Conservation (phyloP, 1,284 basidiomycete genomes). For the Fomitiporia mediterranea region DNA sequence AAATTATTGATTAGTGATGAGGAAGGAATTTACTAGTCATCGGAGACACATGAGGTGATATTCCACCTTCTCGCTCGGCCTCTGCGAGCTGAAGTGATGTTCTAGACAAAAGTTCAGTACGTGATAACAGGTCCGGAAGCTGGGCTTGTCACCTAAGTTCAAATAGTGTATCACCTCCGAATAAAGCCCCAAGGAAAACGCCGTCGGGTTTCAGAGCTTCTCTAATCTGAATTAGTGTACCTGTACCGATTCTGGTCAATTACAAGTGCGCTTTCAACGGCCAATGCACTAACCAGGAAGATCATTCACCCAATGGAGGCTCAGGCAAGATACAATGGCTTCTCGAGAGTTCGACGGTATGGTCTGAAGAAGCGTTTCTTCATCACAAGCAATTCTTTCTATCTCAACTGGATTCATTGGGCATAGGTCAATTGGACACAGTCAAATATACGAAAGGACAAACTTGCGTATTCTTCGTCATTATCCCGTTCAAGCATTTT, state of each 20-base stretch:
- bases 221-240: slow-evolving; percentile 85
- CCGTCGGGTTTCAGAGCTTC: slow-evolving; percentile 89
- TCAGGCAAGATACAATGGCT: slow-evolving; percentile 87
- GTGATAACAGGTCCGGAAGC: not conserved
- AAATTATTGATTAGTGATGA: not conserved
- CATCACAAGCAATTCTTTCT: slow-evolving; percentile 70
- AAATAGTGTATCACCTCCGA: slow-evolving; percentile 96
- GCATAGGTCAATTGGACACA: slow-evolving; percentile 6
- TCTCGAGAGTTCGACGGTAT: slow-evolving; percentile 80
- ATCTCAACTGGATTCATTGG: slow-evolving; percentile 52
- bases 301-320: slow-evolving; percentile 98
- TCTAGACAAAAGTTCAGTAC: slow-evolving; percentile 28
- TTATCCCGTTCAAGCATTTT: slow-evolving; percentile 67
- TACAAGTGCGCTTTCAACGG: slow-evolving; percentile 1
- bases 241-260: slow-evolving; percentile 35
- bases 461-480: slow-evolving; percentile 74
- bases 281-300: slow-evolving; percentile 64
- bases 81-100: slow-evolving; percentile 93
- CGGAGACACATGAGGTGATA: slow-evolving; percentile 92
- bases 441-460: slow-evolving; percentile 20
- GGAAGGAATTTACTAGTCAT: slow-evolving; percentile 76
- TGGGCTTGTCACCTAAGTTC: slow-evolving; percentile 66
- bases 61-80: slow-evolving; percentile 90
- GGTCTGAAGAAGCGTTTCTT: slow-evolving; percentile 64
- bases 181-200: slow-evolving; percentile 90